Base-by-base conservation (phyloP, 805 yeast species). In the Wickerhamomyces chambardii region DNA sequence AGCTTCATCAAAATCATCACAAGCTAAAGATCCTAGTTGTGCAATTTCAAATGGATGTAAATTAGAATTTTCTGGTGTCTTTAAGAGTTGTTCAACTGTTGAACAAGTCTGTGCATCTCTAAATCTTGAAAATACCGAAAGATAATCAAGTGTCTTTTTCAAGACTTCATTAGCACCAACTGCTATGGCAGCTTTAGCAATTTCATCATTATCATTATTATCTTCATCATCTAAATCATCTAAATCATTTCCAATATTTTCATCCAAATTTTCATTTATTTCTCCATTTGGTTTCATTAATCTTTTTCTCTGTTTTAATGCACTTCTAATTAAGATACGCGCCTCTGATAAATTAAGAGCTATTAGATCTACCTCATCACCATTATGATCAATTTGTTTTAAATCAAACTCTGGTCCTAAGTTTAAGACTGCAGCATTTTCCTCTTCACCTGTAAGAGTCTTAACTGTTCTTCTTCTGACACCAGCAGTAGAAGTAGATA, bases 1-100 rank as follows among this genome's bases (percentile, higher is more conserved):
- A 27, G 97, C 97, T 64, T 92, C 98, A 53, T 84, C 98, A 6
- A 95, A 87, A 43, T 90, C 97, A 53, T 90, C 98, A 60, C 97
- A 89, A 22, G 92, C 83, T 42, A 90, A 68, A 4, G 95, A 84
- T 0, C 94, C 90, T 38, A 67, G 37, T 59, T 92, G 97, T 1
- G 97, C 95, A 36, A 85, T 67, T 61, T 92, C 98, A 57, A 92
- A 92, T 2, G 98, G 97, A 64, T 92, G 98, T 48, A 92, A 61
- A 19, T 76, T 79, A 29, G 73, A 63, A 49, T 79, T 81, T 44
- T 84, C 95, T 33, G 81, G 75, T 19, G 79, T 64, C 42, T 75
- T 78, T 51, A 92, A 67, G 43, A 92, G 63, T 46, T 83, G 84
- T 53, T 90, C 97, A 16, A 87, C 97, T 1, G 97, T 95, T 38